Evolutionary conservation across 805 yeast genomes (phyloP).

Genomic region (Maudiozyma pseudohumilis): DNA sequence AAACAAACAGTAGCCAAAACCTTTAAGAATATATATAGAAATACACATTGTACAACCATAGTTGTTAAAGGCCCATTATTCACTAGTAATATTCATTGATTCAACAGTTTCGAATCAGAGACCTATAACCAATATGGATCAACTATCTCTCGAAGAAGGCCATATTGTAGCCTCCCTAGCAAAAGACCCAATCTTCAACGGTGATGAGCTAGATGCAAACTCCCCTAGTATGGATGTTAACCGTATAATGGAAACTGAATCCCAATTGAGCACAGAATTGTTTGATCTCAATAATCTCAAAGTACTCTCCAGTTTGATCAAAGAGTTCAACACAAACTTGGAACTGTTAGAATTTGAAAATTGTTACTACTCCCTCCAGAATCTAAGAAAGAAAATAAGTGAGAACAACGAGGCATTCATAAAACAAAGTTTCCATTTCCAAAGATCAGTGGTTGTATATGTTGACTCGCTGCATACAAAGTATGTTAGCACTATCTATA

Average conservation of each 20-base stretch:
- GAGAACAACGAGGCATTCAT: conserved; percentile 9
- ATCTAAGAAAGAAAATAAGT: conserved; percentile 18
- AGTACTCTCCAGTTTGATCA: conserved; percentile 14
- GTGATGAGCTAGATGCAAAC: not conserved
- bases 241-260: conserved; percentile 11
- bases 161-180: conserved; percentile 1
- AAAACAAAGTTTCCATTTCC: conserved; percentile 21
- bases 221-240: not conserved
- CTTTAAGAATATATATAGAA: too few relatives aligned
- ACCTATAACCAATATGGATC: too few relatives aligned
- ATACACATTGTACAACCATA: too few relatives aligned
- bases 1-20: too few relatives aligned
- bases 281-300: conserved; percentile 15
- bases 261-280: conserved; percentile 13
- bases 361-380: conserved; percentile 24
- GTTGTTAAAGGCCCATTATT: too few relatives aligned
- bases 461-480: conserved; percentile 22
- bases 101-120: too few relatives aligned
- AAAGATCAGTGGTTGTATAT: conserved; percentile 19
- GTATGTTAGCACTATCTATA: conserved; percentile 13
- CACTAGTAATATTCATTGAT: too few relatives aligned
- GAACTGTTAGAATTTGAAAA: conserved; percentile 24
- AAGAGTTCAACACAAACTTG: conserved; percentile 24
- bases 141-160: conserved; percentile 1
- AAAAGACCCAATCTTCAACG: conserved; percentile 4